Percentiles rank a stretch among this genome's conserved stretches.
Conservation (phyloP, 1,284 basidiomycete genomes). For the Cystobasidiaceae sp. region DNA sequence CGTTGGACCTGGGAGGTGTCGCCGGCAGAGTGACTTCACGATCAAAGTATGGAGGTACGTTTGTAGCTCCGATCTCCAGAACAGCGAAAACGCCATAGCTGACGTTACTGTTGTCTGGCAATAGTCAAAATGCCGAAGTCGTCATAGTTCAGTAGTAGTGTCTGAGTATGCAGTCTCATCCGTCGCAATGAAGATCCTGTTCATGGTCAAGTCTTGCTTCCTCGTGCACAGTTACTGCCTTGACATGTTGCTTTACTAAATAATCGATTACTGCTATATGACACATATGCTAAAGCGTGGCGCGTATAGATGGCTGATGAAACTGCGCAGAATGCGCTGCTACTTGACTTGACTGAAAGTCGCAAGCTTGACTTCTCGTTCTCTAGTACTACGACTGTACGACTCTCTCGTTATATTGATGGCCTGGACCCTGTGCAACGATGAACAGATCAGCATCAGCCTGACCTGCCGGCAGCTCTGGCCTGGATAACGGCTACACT, state of each 20-base stretch:
- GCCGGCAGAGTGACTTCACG: slow-evolving; percentile 73
- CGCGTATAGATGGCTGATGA: neutral
- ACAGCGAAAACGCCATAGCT: slow-evolving; percentile 1
- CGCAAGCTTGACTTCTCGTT: slow-evolving; percentile 34
- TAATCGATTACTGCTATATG: no score
- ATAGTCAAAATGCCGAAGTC: slow-evolving; percentile 76
- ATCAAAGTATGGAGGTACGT: slow-evolving; percentile 89
- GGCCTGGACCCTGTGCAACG: slow-evolving; percentile 34
- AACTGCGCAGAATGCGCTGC: neutral
- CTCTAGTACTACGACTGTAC: slow-evolving; percentile 29
- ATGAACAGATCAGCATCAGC: neutral
- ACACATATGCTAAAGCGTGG: no score
- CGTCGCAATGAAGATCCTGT: neutral
- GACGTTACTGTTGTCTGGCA: slow-evolving; percentile 34
- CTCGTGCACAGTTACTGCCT: no score
- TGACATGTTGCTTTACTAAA: no score
- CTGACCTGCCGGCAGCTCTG: neutral
- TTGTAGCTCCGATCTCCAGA: neutral
- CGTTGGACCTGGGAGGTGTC: slow-evolving; percentile 86
- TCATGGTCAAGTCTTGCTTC: no score
- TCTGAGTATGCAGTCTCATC: no score
- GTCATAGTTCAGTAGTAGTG: slow-evolving; percentile 38
- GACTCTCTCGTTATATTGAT: slow-evolving; percentile 36
- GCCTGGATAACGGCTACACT: neutral
- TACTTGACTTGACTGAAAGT: slow-evolving; percentile 35